Conservation (phyloP, 1,284 basidiomycete species). For the Fomes fomentarius region DNA sequence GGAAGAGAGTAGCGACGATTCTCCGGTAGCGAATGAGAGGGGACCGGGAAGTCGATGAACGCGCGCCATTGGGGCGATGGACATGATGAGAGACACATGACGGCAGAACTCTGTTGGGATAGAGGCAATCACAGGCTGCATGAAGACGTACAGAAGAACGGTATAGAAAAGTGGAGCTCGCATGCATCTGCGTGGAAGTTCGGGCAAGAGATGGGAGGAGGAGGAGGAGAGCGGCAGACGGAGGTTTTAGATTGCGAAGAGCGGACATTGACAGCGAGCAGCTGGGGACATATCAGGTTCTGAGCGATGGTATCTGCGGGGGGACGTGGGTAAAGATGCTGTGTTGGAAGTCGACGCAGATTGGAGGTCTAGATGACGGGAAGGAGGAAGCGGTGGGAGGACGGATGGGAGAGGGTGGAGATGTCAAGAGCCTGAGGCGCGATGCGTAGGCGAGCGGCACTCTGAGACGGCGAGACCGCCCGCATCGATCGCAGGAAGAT, state of each 20-base stretch:
- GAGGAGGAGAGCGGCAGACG: conserved; percentile 1
- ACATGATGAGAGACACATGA: neutral
- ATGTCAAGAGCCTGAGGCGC: conserved; percentile 5
- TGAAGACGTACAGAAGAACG: neutral
- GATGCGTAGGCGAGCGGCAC: neutral
- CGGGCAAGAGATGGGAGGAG: conserved; percentile 3
- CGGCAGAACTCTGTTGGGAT: conserved; percentile 2
- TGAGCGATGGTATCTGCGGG: conserved; percentile 3
- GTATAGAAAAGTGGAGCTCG: conserved; percentile 12
- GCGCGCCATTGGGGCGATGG: conserved; percentile 2
- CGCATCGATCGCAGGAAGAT: conserved; percentile 7
- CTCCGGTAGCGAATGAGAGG: conserved; percentile 17
- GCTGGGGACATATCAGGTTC: conserved; percentile 12
- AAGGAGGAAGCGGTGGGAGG: conserved; percentile 2
- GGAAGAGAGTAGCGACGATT: conserved; percentile 21
- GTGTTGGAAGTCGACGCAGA: conserved; percentile 13
- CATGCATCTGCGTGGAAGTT: conserved; percentile 5
- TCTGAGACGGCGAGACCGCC: conserved; percentile 6
- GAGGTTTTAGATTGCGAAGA: conserved; percentile 13
- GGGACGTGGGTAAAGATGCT: conserved; percentile 12
- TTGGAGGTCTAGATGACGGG: conserved; percentile 21
- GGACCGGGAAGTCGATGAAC: neutral
- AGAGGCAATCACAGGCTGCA: conserved; percentile 6
- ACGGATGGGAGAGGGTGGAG: conserved; percentile 10
- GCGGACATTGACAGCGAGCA: conserved; percentile 12